phyloP scores from a whole-genome alignment of 192 early-diverging fungal species.

The Dispira simplex region DNA sequence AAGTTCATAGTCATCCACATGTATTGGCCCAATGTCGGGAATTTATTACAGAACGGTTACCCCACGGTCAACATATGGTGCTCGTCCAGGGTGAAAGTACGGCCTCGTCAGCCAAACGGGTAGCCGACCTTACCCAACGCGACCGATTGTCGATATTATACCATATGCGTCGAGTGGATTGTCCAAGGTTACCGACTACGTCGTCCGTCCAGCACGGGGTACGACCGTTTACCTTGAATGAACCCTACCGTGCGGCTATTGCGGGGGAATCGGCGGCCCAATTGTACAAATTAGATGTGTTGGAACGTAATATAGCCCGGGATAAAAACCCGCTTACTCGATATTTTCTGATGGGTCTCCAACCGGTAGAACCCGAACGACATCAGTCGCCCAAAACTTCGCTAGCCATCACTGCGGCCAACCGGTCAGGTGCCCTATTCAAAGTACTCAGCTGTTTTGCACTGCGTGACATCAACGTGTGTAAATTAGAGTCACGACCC shows the following conservation, averaged over 20 bases:
- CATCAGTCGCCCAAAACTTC: conserved; percentile 9
- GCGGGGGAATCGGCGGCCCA: neutral
- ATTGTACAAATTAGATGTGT: neutral
- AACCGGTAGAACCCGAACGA: conserved; percentile 1
- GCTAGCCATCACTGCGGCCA: conserved; percentile 8
- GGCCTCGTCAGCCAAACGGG: neutral
- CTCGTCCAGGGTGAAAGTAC: conserved; percentile 6
- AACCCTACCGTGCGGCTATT: conserved; percentile 1
- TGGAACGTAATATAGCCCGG: neutral
- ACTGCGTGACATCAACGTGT: conserved; percentile 13
- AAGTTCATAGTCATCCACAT: conserved; percentile 7
- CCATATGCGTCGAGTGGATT: neutral
- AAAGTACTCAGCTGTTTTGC: conserved; percentile 13
- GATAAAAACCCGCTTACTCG: neutral
- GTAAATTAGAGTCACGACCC: conserved; percentile 11
- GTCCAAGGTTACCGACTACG: neutral
- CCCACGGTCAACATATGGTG: neutral
- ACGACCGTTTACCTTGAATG: neutral
- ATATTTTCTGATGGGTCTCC: neutral
- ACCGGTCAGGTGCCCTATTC: conserved; percentile 10
- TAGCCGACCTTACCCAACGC: neutral
- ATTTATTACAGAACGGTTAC: neutral
- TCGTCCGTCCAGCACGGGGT: neutral
- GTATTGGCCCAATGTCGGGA: conserved; percentile 10
- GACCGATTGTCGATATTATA: neutral